Evolutionary conservation across 257 asterid genomes (phyloP).

Genomic region (Sherardia arvensis): DNA sequence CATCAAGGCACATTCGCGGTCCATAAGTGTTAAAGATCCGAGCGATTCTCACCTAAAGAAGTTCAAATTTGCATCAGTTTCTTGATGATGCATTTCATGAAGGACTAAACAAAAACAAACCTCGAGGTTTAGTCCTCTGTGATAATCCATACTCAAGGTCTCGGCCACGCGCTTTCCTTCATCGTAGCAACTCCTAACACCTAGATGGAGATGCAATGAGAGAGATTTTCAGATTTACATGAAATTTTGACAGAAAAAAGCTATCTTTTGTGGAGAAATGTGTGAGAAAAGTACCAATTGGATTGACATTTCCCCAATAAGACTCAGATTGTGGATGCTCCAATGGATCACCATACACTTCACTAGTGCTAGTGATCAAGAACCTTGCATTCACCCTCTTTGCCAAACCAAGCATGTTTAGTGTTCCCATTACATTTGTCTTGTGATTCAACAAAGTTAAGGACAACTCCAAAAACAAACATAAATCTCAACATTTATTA

Average conservation of each 20-base stretch:
- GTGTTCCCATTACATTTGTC: conserved; percentile 95
- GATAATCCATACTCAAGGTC: conserved; percentile 86
- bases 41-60: conserved; percentile 63
- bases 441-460: conserved; percentile 59
- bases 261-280: background rate
- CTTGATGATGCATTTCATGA: too few species aligned
- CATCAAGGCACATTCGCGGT: conserved; percentile 91
- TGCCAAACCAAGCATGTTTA: conserved; percentile 92
- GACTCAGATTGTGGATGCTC: conserved; percentile 80
- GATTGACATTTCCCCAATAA: conserved; percentile 93
- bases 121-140: conserved; percentile 79
- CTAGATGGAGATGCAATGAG: conserved; percentile 15
- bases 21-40: conserved; percentile 92
- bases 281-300: conserved; percentile 43
- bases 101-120: conserved; percentile 21
- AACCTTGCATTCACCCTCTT: conserved; percentile 83
- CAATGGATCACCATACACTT: conserved; percentile 88
- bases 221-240: background rate
- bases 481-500: background rate
- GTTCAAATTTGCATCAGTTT: background rate
- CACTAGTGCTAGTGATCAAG: conserved; percentile 84
- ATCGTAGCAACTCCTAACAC: conserved; percentile 87
- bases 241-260: background rate
- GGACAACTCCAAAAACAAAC: conserved; percentile 13
- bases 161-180: conserved; percentile 92